Evolutionary conservation across 345 rosid species (phyloP), one percentile per base, ranked within the genome.

Genomic region (Gossypium rotundifolium): DNA sequence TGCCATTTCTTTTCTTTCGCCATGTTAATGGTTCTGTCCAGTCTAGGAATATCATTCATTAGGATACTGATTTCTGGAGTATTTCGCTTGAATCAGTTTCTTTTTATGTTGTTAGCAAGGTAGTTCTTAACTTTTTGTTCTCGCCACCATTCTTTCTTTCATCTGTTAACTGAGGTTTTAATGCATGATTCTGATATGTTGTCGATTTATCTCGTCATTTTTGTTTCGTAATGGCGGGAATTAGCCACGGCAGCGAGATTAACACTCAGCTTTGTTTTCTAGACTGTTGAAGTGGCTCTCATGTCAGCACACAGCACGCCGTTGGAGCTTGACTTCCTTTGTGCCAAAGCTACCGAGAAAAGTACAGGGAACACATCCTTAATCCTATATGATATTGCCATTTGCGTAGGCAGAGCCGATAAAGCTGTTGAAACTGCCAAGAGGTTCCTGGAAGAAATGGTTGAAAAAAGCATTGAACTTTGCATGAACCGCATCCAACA

Each of bases 251-350:
- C 93, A 25, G 93, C 90, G 9, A 80, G 86, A 77, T 82, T 89
- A 80, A 89, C 96, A 23, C 91, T 91, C 74, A 33, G 1, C 40
- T 5, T 33, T 33, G 40, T 7, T 33, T 33, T 33, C 40, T 93
- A 87, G 83, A 88, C 90, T 2, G 79, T 90, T 45, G 96, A 90
- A 82, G 90, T 66, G 96, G 96, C 63, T 88, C 96, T 22, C 90
- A 79, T 73, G 54, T 84, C 53, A 90, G 93, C 78, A 84, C 76
- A 46, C 84, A 88, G 71, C 86, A 88, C 65, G 91, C 96, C 0
- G 85, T 88, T 74, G 91, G 91, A 75, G 85, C 82, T 58, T 71
- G 88, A 64, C 91, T 90, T 53, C 75, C 87, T 57, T 61, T 90
- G 61, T 88, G 96, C 81, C 77, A 65, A 74, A 87, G 87, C 73